Base-by-base conservation (phyloP, 1,284 basidiomycete genomes). In the Vanrija sp. region DNA sequence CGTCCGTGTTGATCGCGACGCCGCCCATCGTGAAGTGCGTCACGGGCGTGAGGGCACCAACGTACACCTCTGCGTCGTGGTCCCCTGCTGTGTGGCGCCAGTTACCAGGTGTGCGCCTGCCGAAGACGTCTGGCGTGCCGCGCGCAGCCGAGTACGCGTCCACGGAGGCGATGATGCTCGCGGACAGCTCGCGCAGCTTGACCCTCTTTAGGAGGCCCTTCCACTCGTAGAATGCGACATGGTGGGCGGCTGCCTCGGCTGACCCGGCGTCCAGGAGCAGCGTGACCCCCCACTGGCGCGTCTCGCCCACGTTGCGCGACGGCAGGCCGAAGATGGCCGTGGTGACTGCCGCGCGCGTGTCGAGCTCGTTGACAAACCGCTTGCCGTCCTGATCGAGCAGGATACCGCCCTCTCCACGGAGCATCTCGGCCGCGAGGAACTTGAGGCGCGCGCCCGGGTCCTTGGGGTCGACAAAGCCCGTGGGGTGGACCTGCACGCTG, bases 1-100 rank as follows among this genome's bases (percentile, higher is more conserved):
- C 50, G 4, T 39, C 23, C 5, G 25, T 19, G 39, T 59, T 51
- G 43, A 59, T 51, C 7, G 45, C 43, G 6, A 38, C 53, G 6
- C 57, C 57, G 12, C 57, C 57, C 57, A 59, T 59, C 4, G 57
- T 59, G 14, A 55, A 59, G 51, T 59, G 57, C 29, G 43, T 40
- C 15, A 59, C 50, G 2, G 57, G 57, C 10, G 57, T 59, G 18
- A 59, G 34, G 6, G 15, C 19, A 21, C 57, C 57, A 12, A 59
- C 38, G 44, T 21, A 50, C 14, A 59, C 54, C 25, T 59, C 57
- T 1, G 42, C 43, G 28, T 55, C 46, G 5, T 19, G n/a, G 5
- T 58, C 46, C 19, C 52, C 57, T 12, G 53, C 38, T 12, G 8
- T 4, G 1, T 55, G 54, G 18, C 0, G 44, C 57, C 57, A 59